phyloP scores from a whole-genome alignment of 2,329 filamentous ascomycete genomes.

The Trichoderma afroharzianum region DNA sequence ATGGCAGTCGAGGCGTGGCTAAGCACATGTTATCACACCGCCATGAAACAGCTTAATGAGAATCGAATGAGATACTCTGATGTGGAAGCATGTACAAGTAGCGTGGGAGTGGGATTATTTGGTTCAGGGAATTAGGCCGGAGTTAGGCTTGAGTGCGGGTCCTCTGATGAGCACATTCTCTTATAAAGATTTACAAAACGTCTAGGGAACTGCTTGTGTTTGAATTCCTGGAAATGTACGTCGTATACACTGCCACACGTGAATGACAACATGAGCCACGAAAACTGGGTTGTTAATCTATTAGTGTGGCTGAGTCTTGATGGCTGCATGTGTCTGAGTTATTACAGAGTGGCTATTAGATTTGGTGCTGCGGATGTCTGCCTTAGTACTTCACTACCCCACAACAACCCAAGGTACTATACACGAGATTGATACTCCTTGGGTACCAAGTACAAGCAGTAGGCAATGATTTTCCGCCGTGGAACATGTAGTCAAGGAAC shows the following conservation, averaged over 20 bases:
- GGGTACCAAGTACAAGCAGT: not conserved
- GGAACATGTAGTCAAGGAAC: not conserved
- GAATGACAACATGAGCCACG: not conserved
- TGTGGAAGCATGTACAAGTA: too few relatives aligned
- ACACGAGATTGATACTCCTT: not conserved
- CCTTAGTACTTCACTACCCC: too few relatives aligned
- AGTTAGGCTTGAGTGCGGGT: not conserved
- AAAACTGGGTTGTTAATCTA: not conserved
- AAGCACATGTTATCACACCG: too few relatives aligned
- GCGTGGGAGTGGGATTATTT: accelerated
- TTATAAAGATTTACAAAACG: not conserved
- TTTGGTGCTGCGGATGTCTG: not conserved
- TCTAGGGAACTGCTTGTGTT: not conserved
- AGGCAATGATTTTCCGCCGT: not conserved
- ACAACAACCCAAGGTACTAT: not conserved
- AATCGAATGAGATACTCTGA: too few relatives aligned
- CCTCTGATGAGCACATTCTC: too few relatives aligned
- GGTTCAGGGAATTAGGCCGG: not conserved
- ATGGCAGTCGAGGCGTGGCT: too few relatives aligned
- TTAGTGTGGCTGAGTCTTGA: not conserved
- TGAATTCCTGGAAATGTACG: accelerated
- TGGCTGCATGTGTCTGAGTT: not conserved
- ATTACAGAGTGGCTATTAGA: not conserved
- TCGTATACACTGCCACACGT: not conserved
- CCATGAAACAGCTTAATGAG: too few relatives aligned